Evolutionary conservation across 2,329 filamentous ascomycete genomes (phyloP).

Genomic region (Neocatenulostroma microsporum): DNA sequence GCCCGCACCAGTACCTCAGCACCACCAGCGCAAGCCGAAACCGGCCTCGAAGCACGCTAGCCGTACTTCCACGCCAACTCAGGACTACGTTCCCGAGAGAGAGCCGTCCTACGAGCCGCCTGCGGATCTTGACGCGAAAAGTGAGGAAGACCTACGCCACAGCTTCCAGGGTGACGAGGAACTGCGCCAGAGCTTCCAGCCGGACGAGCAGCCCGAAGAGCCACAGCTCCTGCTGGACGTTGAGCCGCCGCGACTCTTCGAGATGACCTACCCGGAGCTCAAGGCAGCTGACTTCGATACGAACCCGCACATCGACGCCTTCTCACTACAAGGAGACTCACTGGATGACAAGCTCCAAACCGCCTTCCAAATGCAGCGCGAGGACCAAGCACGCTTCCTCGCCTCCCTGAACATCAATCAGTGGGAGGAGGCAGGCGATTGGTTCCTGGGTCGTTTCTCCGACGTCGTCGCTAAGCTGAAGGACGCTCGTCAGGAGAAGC

Average conservation of each 20-base stretch:
- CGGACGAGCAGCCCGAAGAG: too few species aligned
- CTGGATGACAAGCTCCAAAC: conserved; percentile 6
- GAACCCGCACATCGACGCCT: conserved; percentile 12
- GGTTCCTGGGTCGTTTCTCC: conserved; percentile 50
- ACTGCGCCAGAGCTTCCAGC: too few species aligned
- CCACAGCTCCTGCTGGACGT: conserved; percentile 22
- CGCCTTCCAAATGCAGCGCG: neutral
- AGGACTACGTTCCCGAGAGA: too few species aligned
- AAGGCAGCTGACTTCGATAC: conserved; percentile 23
- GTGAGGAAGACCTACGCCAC: too few species aligned
- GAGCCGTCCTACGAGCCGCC: too few species aligned
- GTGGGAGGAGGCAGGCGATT: conserved; percentile 56
- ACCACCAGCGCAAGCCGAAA: too few species aligned
- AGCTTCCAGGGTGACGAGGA: too few species aligned
- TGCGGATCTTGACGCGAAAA: too few species aligned
- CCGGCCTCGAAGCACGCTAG: too few species aligned
- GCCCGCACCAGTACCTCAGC: too few species aligned
- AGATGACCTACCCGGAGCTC: conserved; percentile 22
- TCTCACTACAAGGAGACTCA: neutral
- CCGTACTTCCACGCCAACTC: too few species aligned
- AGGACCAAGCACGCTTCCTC: conserved; percentile 45
- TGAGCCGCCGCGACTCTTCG: conserved; percentile 16
- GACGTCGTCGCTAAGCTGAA: conserved; percentile 46
- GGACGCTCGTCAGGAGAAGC: conserved; percentile 45
- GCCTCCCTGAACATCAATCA: conserved; percentile 44